Conservation (phyloP, 176 grass and related monocot genomes). For the Cenchrus fungigraminus region DNA sequence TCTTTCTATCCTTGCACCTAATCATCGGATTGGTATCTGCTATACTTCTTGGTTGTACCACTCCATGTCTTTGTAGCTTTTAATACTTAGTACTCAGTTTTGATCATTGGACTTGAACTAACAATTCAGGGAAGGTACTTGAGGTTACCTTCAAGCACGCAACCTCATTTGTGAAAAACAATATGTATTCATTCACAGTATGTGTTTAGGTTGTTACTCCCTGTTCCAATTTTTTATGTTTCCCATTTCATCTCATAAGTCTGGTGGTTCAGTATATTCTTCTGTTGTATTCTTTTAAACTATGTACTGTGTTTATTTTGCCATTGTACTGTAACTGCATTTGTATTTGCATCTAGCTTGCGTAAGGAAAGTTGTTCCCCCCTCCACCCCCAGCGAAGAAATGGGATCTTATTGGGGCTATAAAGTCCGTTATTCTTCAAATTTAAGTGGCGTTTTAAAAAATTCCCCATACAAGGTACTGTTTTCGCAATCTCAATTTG, state of each 20-base stretch:
- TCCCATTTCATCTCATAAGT: constrained; percentile 9
- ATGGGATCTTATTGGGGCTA: constrained; percentile 89
- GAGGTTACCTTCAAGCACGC: neutral
- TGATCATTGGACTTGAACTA: neutral
- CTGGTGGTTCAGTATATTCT: neutral
- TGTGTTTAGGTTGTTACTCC: neutral
- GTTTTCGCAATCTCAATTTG: constrained; percentile 26
- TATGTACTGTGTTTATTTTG: constrained; percentile 17
- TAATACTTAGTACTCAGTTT: neutral
- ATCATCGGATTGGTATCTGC: neutral
- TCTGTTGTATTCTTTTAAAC: neutral
- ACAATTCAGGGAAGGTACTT: neutral
- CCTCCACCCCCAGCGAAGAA: constrained; percentile 65
- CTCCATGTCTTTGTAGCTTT: neutral
- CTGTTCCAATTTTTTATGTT: constrained; percentile 13
- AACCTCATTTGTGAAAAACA: constrained; percentile 7
- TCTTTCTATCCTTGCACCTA: neutral
- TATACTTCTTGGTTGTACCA: neutral
- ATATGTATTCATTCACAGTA: neutral
- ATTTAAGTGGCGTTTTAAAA: constrained; percentile 74
- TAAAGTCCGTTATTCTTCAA: constrained; percentile 89
- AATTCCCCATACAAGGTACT: constrained; percentile 75
- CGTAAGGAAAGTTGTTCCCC: constrained; percentile 62
- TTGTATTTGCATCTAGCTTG: constrained; percentile 54
- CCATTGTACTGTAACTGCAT: constrained; percentile 35